These are phyloP conservation scores for Starmerella ratchasimensis DNA, from an alignment of 805 yeast genomes.

Conservation along the genomic window DNA sequence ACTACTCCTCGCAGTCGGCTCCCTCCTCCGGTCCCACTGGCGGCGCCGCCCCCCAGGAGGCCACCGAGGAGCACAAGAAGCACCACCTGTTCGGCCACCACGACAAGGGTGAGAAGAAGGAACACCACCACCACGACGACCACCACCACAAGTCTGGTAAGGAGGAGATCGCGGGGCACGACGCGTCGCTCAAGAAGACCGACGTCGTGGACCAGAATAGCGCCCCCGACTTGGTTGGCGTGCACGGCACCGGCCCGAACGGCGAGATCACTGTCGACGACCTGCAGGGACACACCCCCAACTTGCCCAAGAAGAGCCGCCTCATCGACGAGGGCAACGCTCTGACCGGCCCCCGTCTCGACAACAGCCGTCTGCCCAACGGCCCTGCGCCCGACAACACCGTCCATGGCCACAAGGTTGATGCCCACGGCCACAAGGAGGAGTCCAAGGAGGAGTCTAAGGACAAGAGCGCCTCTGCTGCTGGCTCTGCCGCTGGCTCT, in stretches of 20 bases:
- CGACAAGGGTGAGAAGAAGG: no score
- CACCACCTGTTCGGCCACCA: no score
- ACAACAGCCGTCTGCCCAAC: conserved; percentile 13
- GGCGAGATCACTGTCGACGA: conserved; percentile 17
- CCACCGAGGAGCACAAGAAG: no score
- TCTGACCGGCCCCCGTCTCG: conserved; percentile 19
- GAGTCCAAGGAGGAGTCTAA: background rate
- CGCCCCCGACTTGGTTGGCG: background rate
- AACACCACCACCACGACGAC: conserved; percentile 1
- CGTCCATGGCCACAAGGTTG: no score
- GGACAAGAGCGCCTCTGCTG: background rate
- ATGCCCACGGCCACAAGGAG: conserved; percentile 1
- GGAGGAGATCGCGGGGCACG: background rate
- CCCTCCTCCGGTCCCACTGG: no score
- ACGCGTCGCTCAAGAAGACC: background rate
- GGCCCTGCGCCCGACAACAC: conserved; percentile 14
- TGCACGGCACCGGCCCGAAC: conserved; percentile 11
- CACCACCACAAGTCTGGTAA: background rate
- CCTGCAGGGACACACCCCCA: conserved; percentile 19
- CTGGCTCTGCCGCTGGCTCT: background rate
- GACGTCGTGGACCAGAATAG: no score
- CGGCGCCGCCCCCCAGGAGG: no score
- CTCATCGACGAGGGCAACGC: conserved; percentile 20
- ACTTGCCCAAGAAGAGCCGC: conserved; percentile 21
- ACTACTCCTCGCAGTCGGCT: background rate